Percentiles rank a stretch among this genome's conserved stretches.
phyloP scores from a whole-genome alignment of 1,284 basidiomycete genomes.

The Cryptococcus sp. region DNA sequence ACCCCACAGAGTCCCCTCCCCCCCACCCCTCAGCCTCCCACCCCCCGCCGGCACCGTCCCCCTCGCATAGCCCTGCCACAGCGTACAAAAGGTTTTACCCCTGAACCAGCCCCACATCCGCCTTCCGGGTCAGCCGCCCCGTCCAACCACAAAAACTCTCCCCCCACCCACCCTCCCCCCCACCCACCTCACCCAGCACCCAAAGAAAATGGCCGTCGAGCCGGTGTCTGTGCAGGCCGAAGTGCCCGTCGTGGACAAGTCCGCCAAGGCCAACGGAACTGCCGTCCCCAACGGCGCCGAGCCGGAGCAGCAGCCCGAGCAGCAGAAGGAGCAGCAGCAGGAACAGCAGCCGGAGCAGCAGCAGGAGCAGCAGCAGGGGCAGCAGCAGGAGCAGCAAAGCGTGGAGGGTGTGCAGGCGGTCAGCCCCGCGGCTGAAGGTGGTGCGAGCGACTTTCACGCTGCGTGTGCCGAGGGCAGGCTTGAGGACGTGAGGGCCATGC shows the following conservation, averaged over 20 bases:
- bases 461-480: constrained; percentile 43
- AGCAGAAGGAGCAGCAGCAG: constrained; percentile 2
- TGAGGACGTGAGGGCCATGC: constrained; percentile 38
- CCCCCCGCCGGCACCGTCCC: neutral
- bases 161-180: neutral
- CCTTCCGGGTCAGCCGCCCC: too few species aligned
- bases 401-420: constrained; percentile 3
- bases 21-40: neutral
- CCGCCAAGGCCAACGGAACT: neutral
- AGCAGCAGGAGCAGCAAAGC: constrained; percentile 1
- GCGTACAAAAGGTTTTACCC: too few species aligned
- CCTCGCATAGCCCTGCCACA: too few species aligned
- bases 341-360: constrained; percentile 1
- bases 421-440: constrained; percentile 2
- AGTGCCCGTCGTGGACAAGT: constrained; percentile 1
- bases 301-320: neutral
- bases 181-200: neutral
- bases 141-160: too few species aligned
- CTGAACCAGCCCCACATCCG: too few species aligned
- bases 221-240: constrained; percentile 5
- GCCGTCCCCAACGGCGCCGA: too few species aligned
- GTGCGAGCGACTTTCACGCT: constrained; percentile 27
- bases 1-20: too few species aligned
- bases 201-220: constrained; percentile 14
- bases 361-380: too few species aligned